phyloP scores from a whole-genome alignment of 202 grass and related monocot genomes.

The Setaria italica region DNA sequence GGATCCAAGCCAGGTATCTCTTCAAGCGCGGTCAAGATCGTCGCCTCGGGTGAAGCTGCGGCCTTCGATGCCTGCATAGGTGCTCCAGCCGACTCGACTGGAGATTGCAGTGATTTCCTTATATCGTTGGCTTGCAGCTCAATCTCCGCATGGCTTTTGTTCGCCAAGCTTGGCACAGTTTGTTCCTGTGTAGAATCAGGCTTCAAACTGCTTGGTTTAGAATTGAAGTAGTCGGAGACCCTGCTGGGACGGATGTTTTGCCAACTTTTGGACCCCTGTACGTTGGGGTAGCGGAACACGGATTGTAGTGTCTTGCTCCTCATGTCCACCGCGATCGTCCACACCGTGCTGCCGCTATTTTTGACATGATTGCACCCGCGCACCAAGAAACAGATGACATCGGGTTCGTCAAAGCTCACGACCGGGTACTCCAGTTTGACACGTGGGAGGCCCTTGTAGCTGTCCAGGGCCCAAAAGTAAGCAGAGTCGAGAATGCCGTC shows the following conservation, averaged over 20 bases:
- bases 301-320: not conserved
- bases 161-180: no score
- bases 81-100: no score
- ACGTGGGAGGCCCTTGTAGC: not conserved
- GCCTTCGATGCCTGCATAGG: no score
- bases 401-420: not conserved
- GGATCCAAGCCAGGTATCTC: not conserved
- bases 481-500: not conserved
- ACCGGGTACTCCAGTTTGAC: not conserved
- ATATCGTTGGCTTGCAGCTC: no score
- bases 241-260: not conserved
- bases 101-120: no score
- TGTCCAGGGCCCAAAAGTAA: not conserved
- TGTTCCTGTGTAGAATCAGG: no score
- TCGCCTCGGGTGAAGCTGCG: no score
- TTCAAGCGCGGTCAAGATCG: not conserved
- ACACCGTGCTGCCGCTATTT: accelerated
- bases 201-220: no score
- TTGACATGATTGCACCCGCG: no score
- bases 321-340: not conserved
- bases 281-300: accelerated
- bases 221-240: not conserved
- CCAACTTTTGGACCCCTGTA: accelerated
- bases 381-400: not conserved
- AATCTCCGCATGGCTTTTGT: no score